Evolutionary conservation across 2,329 filamentous ascomycete genomes (phyloP).

Genomic region (Colletotrichum melonis): DNA sequence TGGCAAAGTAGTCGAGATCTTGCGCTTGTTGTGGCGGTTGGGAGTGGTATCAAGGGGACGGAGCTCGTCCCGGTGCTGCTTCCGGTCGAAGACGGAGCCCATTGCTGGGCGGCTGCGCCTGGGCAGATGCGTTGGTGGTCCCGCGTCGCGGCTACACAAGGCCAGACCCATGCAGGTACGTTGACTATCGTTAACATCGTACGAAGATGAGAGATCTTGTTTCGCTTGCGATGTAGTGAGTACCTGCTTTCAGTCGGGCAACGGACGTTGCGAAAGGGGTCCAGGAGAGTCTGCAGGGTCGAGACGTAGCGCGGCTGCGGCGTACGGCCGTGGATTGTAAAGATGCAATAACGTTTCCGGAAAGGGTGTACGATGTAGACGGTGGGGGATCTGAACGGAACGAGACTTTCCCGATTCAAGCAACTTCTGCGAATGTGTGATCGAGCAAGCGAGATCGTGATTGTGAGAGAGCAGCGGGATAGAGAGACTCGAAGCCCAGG

Average conservation of each 20-base stretch:
- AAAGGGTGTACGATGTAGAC: not conserved
- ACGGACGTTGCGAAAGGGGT: slow-evolving; percentile 18
- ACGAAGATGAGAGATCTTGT: not conserved
- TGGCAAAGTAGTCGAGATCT: not conserved
- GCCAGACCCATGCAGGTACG: slow-evolving; percentile 13
- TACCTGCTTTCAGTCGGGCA: slow-evolving; percentile 28
- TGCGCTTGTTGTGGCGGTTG: not conserved
- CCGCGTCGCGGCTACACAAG: slow-evolving; percentile 22
- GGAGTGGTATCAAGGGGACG: not conserved
- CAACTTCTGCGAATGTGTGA: slow-evolving; percentile 22
- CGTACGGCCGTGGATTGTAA: slow-evolving; percentile 8
- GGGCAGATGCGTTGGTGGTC: slow-evolving; percentile 1
- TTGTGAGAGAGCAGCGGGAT: not conserved
- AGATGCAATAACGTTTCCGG: not conserved
- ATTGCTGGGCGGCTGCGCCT: slow-evolving; percentile 20
- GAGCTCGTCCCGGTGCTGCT: not conserved
- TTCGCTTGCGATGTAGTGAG: not conserved
- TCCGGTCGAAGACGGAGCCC: slow-evolving; percentile 8
- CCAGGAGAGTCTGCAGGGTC: not conserved
- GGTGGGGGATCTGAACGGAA: not conserved
- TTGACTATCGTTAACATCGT: not conserved
- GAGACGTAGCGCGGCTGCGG: slow-evolving; percentile 29
- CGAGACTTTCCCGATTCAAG: slow-evolving; percentile 6
- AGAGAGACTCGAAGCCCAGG: not conserved
- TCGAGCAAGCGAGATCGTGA: slow-evolving; percentile 20